A percentile compares a stretch with the other conserved stretches of the same genome.
These are phyloP conservation scores for Graphium sp. DNA, from an alignment of 2,329 filamentous ascomycete genomes.

Conservation along the genomic window DNA sequence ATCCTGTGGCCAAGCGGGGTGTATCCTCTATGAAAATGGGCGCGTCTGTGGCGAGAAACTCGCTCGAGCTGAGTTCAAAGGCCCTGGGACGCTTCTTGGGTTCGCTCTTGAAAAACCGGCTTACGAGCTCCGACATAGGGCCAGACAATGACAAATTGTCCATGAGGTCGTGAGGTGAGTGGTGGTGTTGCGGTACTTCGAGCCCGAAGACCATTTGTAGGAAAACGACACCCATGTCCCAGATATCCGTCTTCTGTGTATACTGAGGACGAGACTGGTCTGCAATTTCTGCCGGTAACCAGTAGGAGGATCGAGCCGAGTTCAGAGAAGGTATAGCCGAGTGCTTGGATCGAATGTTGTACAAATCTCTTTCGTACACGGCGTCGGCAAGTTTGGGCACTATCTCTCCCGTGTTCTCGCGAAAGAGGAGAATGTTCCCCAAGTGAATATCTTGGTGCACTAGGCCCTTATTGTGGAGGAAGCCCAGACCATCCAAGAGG, in stretches of 20 bases:
- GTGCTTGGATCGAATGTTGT: conserved; percentile 38
- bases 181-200: conserved; percentile 58
- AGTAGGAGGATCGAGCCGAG: conserved; percentile 60
- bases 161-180: conserved; percentile 60
- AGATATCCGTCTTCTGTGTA: conserved; percentile 74
- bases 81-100: conserved; percentile 72
- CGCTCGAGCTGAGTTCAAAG: conserved; percentile 52
- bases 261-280: conserved; percentile 43
- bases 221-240: conserved; percentile 85
- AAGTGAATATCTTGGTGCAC: conserved; percentile 72
- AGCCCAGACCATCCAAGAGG: conserved; percentile 74
- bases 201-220: conserved; percentile 88
- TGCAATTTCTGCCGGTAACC: conserved; percentile 65
- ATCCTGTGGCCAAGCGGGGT: conserved; percentile 10
- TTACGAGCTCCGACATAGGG: conserved; percentile 62
- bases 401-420: conserved; percentile 50
- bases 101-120: conserved; percentile 71
- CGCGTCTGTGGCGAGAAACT: conserved; percentile 49
- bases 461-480: conserved; percentile 70
- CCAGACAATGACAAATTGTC: conserved; percentile 56
- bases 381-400: conserved; percentile 61
- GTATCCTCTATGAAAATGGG: conserved; percentile 34
- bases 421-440: conserved; percentile 62
- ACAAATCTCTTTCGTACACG: conserved; percentile 51
- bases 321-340: conserved; percentile 32